A percentile compares a stretch with the other conserved stretches of the same genome.
Evolutionary conservation across 805 yeast species (phyloP).

Genomic region (Cyberlindnera bimundalis): DNA sequence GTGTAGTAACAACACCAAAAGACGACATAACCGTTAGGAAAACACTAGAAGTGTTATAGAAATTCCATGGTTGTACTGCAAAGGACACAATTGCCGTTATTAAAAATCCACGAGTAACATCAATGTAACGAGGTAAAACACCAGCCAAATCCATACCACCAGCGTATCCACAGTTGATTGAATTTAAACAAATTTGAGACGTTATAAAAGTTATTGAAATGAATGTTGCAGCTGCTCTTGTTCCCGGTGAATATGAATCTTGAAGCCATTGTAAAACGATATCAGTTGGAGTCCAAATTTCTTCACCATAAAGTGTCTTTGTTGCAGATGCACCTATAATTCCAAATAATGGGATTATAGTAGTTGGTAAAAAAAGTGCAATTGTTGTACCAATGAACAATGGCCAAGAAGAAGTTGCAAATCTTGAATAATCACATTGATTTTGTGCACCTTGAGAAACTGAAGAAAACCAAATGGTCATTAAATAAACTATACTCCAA

Average conservation of each 20-base stretch:
- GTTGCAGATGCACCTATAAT: constrained; percentile 35
- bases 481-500: constrained; percentile 38
- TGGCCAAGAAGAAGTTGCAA: constrained; percentile 26
- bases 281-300: constrained; percentile 36
- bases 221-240: constrained; percentile 39
- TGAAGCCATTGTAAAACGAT: constrained; percentile 36
- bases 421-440: constrained; percentile 39
- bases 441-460: constrained; percentile 39
- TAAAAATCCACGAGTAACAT: constrained; percentile 35
- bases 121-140: constrained; percentile 22
- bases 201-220: constrained; percentile 32
- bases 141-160: constrained; percentile 31
- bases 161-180: constrained; percentile 25
- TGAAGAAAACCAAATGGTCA: constrained; percentile 38
- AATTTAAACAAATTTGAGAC: constrained; percentile 34
- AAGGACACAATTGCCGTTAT: constrained; percentile 30
- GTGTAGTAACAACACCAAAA: constrained; percentile 34
- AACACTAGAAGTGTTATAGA: constrained; percentile 31
- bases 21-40: constrained; percentile 34
- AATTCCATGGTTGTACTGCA: constrained; percentile 36
- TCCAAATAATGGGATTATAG: constrained; percentile 37
- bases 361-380: constrained; percentile 31
- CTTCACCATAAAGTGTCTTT: constrained; percentile 31
- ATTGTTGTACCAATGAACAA: constrained; percentile 28
- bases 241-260: constrained; percentile 30